Conservation (phyloP, 352 stramenopile species). For the Lagenidium sp. region DNA sequence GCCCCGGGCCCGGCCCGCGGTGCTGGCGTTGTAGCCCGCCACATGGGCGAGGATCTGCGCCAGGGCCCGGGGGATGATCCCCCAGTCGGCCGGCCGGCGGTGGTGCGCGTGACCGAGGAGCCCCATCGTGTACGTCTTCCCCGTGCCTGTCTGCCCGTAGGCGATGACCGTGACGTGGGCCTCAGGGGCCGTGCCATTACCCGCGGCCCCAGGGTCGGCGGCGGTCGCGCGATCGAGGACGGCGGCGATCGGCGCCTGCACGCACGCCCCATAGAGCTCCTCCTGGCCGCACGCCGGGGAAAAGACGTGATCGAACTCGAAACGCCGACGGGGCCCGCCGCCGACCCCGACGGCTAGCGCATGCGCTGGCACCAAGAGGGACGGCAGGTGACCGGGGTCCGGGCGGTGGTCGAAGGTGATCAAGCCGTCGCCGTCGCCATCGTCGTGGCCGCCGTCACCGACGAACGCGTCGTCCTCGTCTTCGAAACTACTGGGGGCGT, state of each 20-base stretch:
- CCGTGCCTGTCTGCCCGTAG: conserved; percentile 67
- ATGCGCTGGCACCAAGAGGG: conserved; percentile 11
- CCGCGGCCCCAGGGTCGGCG: neutral
- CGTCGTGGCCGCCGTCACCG: neutral
- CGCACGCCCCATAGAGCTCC: conserved; percentile 38
- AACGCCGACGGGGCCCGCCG: conserved; percentile 19
- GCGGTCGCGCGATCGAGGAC: conserved; percentile 16
- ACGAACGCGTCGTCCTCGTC: neutral
- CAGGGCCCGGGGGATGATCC: conserved; percentile 57
- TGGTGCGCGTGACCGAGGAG: conserved; percentile 26
- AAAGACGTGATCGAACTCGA: conserved; percentile 64
- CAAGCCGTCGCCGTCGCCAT: conserved; percentile 6
- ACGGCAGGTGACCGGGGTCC: neutral
- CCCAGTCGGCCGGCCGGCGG: too few species aligned
- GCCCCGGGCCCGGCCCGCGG: neutral
- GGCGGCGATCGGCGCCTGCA: conserved; percentile 23
- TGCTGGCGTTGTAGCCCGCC: conserved; percentile 8
- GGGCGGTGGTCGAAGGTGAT: conserved; percentile 3
- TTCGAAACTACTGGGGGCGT: too few species aligned
- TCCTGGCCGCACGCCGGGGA: conserved; percentile 34
- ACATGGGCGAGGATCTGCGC: conserved; percentile 35
- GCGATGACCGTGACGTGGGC: conserved; percentile 44
- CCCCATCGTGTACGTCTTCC: conserved; percentile 75
- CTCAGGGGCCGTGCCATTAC: neutral
- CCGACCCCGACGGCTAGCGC: conserved; percentile 11